Evolutionary conservation across 495 filamentous ascomycete species (phyloP), one percentile per base, ranked within the genome.

Genomic region (Penicillium egyptiacum): DNA sequence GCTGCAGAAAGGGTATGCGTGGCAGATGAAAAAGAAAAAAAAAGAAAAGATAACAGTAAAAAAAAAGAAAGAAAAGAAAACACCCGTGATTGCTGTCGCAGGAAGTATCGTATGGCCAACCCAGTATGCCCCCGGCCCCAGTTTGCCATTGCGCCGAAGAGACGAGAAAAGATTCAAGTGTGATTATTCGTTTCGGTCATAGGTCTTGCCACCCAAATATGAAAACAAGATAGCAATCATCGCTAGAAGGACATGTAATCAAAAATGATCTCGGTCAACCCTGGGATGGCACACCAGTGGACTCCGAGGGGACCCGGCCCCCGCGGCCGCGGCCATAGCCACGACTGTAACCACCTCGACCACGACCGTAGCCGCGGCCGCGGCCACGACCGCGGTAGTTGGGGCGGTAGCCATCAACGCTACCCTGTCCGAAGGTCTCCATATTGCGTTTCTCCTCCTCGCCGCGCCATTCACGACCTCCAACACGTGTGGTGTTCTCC

Each of bases 371-470:
- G 43, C 81, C 76, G 53, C 79, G 78, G 19, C 79, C 73, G 53
- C 71, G 71, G 25, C 88, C 86, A 67, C 88, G 82, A 17, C 87
- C 85, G 37, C 83, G 72, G 66, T 83, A 90, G 53, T 85, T 88
- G 53, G 89, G 87, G 14, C 90, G 84, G 64, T 89, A 92, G 6
- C 88, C 85, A 65, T 99, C 94, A 17, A 99, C 93, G 62, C 91
- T 96, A 42, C 93, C 92, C 71, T 96, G 91, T n/a, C 94, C 94
- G 63, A 99, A 99, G 0, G 94, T 99, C 75, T 99, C 94, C 56
- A 99, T 85, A 68, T 99, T 99, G 71, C 90, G 90, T 73, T 88
- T 91, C 61, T 91, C 87, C 69, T 99, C 94, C 69, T 97, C 92
- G 17, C 86, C 87, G 45, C 94, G 84, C 85, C 93, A 96, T 68